Conservation (phyloP, 345 rosid species). For the Syzygium grande region DNA sequence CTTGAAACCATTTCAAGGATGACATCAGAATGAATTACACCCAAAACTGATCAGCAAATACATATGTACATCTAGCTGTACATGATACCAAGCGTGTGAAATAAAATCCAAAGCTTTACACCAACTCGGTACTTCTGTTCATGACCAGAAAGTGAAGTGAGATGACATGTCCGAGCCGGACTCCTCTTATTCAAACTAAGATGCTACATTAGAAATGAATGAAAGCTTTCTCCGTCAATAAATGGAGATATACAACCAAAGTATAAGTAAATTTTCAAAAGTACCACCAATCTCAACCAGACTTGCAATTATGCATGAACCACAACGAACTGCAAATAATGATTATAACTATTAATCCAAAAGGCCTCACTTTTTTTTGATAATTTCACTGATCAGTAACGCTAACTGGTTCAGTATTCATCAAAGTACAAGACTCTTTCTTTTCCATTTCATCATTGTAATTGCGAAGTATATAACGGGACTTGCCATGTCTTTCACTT, state of each 20-base stretch:
- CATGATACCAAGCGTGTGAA: background rate
- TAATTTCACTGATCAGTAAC: background rate
- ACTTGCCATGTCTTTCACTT: background rate
- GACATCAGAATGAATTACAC: background rate
- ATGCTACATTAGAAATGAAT: background rate
- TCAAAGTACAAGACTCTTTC: background rate
- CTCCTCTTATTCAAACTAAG: background rate
- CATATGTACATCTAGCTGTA: too few relatives aligned
- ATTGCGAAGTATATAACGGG: background rate
- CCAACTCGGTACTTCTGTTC: background rate
- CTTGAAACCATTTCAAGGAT: background rate
- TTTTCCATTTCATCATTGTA: background rate
- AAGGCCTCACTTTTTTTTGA: background rate
- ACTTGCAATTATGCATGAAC: background rate
- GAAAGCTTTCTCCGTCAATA: background rate
- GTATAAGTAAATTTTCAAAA: background rate
- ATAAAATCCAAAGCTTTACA: background rate
- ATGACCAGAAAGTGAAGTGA: background rate
- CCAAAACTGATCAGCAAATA: background rate
- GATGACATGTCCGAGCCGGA: background rate
- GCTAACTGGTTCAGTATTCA: background rate
- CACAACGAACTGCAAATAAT: background rate
- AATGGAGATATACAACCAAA: background rate
- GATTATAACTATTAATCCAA: background rate
- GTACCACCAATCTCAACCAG: background rate